Percentiles rank a stretch among this genome's conserved stretches.
Evolutionary conservation across 139 green algal species (phyloP).

Genomic region (Micractinium sp.): DNA sequence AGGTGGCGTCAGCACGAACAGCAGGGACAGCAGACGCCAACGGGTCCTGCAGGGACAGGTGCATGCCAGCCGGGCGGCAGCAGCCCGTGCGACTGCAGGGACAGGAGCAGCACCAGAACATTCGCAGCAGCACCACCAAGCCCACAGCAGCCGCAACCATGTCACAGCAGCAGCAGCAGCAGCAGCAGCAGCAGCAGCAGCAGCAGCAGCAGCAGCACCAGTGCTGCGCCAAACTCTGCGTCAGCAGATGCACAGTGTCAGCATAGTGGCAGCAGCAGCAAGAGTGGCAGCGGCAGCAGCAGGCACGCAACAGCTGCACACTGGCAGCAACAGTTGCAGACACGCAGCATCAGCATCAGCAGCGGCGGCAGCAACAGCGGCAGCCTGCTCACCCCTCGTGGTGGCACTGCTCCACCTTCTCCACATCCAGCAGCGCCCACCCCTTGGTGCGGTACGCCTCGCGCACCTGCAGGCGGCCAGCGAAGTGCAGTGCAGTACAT

Average conservation of each 20-base stretch:
- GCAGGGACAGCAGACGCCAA: too few relatives aligned
- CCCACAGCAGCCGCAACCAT: too few relatives aligned
- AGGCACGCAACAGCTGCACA: background rate
- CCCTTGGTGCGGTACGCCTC: constrained; percentile 77
- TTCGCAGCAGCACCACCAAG: background rate
- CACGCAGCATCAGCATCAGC: background rate
- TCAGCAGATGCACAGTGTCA: too few relatives aligned
- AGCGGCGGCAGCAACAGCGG: background rate
- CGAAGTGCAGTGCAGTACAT: too few relatives aligned
- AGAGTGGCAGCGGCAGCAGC: background rate
- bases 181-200: too few relatives aligned
- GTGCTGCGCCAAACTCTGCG: too few relatives aligned
- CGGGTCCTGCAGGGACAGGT: too few relatives aligned
- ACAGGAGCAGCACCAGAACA: background rate
- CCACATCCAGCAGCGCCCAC: constrained; percentile 77
- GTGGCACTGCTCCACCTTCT: constrained; percentile 85
- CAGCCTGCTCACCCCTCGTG: constrained; percentile 61
- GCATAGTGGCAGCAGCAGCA: background rate
- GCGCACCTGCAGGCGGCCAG: constrained; percentile 74
- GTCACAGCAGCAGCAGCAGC: too few relatives aligned
- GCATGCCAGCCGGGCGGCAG: too few relatives aligned
- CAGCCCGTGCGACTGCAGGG: too few relatives aligned
- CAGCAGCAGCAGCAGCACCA: background rate
- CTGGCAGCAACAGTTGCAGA: background rate
- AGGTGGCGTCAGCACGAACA: too few relatives aligned